Percentiles rank a stretch among this genome's conserved stretches.
Conservation (phyloP, 306 rosid species). For the Dryas drummondii region DNA sequence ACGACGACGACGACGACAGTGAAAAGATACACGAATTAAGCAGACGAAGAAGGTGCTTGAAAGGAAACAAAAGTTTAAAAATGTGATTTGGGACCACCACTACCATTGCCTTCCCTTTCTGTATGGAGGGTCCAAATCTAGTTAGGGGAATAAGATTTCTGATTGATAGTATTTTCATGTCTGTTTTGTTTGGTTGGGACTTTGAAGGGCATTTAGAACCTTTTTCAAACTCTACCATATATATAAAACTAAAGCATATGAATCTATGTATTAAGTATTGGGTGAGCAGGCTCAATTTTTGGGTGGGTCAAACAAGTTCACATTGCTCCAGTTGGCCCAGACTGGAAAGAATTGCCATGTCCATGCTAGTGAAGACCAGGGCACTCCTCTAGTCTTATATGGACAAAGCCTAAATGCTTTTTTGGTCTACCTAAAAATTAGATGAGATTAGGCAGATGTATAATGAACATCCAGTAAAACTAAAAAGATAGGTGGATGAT, state of each 20-base stretch:
- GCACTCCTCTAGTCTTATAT: too few species aligned
- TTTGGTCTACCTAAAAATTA: background rate
- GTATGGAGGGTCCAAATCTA: constrained; percentile 18
- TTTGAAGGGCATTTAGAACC: constrained; percentile 1
- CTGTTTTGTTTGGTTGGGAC: constrained; percentile 29
- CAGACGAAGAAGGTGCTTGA: background rate
- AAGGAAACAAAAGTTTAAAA: background rate
- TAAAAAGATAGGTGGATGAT: background rate
- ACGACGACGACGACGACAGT: too few species aligned
- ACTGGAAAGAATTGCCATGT: too few species aligned
- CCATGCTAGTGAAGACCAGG: too few species aligned
- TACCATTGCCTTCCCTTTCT: constrained; percentile 17
- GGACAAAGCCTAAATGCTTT: background rate
- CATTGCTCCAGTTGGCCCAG: too few species aligned
- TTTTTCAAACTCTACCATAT: background rate
- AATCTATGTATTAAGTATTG: background rate
- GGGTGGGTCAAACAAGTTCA: too few species aligned
- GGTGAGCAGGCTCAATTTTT: background rate
- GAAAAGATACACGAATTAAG: too few species aligned
- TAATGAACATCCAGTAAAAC: background rate
- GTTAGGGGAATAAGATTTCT: constrained; percentile 37
- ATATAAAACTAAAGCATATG: background rate
- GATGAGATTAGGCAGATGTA: background rate
- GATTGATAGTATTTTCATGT: constrained; percentile 22
- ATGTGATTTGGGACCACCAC: constrained; percentile 42